A percentile compares a stretch with the other conserved stretches of the same genome.
Conservation (phyloP, 257 asterid species). For the Fraxinus excelsior region DNA sequence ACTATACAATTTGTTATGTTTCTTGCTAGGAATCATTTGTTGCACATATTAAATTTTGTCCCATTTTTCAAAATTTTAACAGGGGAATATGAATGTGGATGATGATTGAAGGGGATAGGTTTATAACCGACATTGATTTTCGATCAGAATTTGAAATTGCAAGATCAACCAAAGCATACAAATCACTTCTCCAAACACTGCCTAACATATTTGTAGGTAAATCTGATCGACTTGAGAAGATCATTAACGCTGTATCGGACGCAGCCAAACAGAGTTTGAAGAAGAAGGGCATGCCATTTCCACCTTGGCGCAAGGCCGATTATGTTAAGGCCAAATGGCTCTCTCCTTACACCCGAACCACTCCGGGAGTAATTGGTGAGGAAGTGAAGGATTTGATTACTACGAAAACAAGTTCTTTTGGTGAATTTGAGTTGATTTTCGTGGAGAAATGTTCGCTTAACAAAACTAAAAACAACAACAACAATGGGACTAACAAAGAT, state of each 20-base stretch:
- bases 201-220: constrained; percentile 78
- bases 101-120: constrained; percentile 51
- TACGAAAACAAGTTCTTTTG: neutral
- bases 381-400: neutral
- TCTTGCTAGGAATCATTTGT: neutral
- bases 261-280: constrained; percentile 78
- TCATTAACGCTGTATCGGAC: constrained; percentile 59
- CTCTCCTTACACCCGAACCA: constrained; percentile 56
- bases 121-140: constrained; percentile 80
- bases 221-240: constrained; percentile 72
- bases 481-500: neutral
- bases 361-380: neutral
- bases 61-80: neutral
- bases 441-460: constrained; percentile 25
- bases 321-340: constrained; percentile 89
- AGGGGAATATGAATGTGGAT: constrained; percentile 87
- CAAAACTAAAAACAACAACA: neutral
- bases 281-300: constrained; percentile 87
- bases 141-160: constrained; percentile 88
- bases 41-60: neutral
- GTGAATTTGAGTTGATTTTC: constrained; percentile 26
- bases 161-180: constrained; percentile 78
- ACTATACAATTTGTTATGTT: neutral
- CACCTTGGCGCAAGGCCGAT: constrained; percentile 87
- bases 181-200: constrained; percentile 53